Percentiles rank a stretch among this genome's conserved stretches.
Evolutionary conservation across 202 grass and related monocot genomes (phyloP).

Genomic region (Bolboschoenoplectus hybrid): DNA sequence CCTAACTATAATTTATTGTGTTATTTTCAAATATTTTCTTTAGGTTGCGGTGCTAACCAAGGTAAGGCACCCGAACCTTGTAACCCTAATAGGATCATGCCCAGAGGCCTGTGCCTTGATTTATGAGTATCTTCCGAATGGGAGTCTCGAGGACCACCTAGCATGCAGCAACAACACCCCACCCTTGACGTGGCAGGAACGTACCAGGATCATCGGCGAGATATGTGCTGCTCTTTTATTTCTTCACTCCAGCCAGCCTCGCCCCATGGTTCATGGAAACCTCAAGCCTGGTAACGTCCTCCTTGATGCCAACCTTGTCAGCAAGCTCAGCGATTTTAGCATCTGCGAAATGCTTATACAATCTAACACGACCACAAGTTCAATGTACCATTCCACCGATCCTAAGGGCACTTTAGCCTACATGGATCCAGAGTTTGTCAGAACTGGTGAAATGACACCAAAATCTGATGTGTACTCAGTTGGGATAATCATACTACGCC

Average conservation of each 20-base stretch:
- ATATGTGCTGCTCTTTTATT: conserved; percentile 73
- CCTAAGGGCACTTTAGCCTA: conserved; percentile 46
- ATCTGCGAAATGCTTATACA: conserved; percentile 52
- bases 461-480: conserved; percentile 70
- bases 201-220: conserved; percentile 62
- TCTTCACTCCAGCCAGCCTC: conserved; percentile 68
- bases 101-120: conserved; percentile 53
- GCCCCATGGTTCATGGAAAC: conserved; percentile 68
- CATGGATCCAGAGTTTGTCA: conserved; percentile 63
- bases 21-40: conserved; percentile 23
- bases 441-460: conserved; percentile 51
- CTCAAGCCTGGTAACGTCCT: conserved; percentile 77
- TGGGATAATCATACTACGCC: conserved; percentile 62
- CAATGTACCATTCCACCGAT: conserved; percentile 45
- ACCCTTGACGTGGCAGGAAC: conserved; percentile 70
- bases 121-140: conserved; percentile 76
- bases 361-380: conserved; percentile 36
- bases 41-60: conserved; percentile 63
- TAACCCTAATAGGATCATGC: conserved; percentile 66
- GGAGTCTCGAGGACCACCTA: conserved; percentile 70
- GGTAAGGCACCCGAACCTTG: conserved; percentile 75
- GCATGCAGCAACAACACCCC: conserved; percentile 42
- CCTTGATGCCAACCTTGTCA: conserved; percentile 60
- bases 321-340: conserved; percentile 75
- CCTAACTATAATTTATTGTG: not conserved